These are phyloP conservation scores for Termitomyces sp. DNA, from an alignment of 768 basidiomycete species.

Conservation along the genomic window DNA sequence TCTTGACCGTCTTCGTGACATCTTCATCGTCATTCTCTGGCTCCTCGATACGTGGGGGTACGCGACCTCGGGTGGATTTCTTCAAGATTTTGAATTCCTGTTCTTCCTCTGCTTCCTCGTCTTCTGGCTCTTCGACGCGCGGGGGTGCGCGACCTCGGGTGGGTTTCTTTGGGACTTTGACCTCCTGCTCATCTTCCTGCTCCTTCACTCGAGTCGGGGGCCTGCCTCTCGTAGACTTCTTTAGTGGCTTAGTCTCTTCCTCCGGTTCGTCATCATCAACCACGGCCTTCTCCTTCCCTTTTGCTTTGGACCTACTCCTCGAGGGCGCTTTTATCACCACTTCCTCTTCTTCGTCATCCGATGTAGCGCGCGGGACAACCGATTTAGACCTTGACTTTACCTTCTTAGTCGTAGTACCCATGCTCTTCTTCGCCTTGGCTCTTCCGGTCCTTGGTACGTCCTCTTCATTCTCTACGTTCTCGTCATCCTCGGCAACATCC, in stretches of 20 bases:
- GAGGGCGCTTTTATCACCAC: conserved; percentile 4
- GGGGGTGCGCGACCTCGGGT: conserved; percentile 2
- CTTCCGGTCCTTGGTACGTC: conserved; percentile 6
- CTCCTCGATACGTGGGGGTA: not conserved
- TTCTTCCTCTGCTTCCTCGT: not conserved
- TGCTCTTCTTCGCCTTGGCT: conserved; percentile 10
- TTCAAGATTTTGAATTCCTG: conserved; percentile 1
- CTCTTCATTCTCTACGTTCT: conserved; percentile 18
- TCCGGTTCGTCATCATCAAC: conserved; percentile 4
- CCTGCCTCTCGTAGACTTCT: conserved; percentile 7
- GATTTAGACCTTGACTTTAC: conserved; percentile 22
- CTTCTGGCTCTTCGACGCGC: conserved; percentile 3
- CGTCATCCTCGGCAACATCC: conserved; percentile 21
- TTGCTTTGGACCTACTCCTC: conserved; percentile 9
- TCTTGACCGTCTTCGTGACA: conserved; percentile 8
- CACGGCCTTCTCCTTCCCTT: conserved; percentile 7
- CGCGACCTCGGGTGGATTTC: conserved; percentile 4
- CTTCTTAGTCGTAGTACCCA: conserved; percentile 12
- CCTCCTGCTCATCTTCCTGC: conserved; percentile 12
- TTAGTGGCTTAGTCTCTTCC: not conserved
- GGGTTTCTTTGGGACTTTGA: conserved; percentile 9
- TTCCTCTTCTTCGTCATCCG: conserved; percentile 15
- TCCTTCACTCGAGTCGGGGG: conserved; percentile 9
- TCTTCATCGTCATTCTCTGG: conserved; percentile 6
- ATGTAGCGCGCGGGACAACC: conserved; percentile 6